Evolutionary conservation across 768 basidiomycete species (phyloP).

Genomic region (Hygrophorus russula): DNA sequence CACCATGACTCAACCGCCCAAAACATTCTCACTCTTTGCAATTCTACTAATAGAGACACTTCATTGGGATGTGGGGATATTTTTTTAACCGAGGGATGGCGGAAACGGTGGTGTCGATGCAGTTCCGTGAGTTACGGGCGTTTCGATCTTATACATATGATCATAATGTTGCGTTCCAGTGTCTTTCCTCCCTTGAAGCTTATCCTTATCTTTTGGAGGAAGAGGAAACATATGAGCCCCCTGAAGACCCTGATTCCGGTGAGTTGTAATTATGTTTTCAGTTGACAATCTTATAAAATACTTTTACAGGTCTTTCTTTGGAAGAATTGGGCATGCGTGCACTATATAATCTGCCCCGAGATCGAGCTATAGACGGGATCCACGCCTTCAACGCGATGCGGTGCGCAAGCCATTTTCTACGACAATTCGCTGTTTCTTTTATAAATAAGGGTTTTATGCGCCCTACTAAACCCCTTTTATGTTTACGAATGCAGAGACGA

Average conservation of each 20-base stretch:
- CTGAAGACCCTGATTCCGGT: constrained; percentile 82
- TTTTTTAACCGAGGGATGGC: constrained; percentile 65
- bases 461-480: background rate
- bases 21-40: constrained; percentile 26
- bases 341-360: constrained; percentile 60
- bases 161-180: constrained; percentile 28
- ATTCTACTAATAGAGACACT: constrained; percentile 8
- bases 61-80: constrained; percentile 55
- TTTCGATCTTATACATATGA: constrained; percentile 4
- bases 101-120: constrained; percentile 75
- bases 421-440: constrained; percentile 2
- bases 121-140: constrained; percentile 29
- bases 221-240: constrained; percentile 79
- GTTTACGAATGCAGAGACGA: constrained; percentile 40
- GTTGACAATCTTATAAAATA: background rate
- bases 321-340: constrained; percentile 82
- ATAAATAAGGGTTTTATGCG: constrained; percentile 1
- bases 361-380: constrained; percentile 74
- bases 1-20: constrained; percentile 33
- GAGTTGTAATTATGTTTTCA: constrained; percentile 6
- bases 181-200: constrained; percentile 40
- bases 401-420: constrained; percentile 29
- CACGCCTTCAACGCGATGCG: constrained; percentile 77
- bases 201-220: constrained; percentile 58
- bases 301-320: constrained; percentile 50